Percentiles rank a stretch among this genome's conserved stretches.
Conservation (phyloP, 768 basidiomycete species). For the Lentinus brumalis region DNA sequence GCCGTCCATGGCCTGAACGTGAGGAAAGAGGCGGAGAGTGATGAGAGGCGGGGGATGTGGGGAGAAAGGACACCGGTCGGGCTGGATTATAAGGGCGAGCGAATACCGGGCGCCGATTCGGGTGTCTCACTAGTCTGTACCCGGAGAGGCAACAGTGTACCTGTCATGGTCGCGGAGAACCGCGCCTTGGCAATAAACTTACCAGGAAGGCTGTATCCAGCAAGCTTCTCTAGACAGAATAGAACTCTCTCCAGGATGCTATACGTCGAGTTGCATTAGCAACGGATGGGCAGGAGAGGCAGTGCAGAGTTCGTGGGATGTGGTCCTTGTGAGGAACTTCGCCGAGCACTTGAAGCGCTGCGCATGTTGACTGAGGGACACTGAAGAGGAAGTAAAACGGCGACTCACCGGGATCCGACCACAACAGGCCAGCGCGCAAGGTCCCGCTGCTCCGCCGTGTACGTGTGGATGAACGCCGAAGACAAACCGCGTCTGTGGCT, state of each 20-base stretch:
- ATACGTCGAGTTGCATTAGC: neutral
- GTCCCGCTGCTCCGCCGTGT: too few species aligned
- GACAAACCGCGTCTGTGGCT: too few species aligned
- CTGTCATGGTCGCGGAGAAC: conserved; percentile 7
- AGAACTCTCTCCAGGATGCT: neutral
- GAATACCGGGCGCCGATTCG: conserved; percentile 7
- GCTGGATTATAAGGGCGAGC: conserved; percentile 9
- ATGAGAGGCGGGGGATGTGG: neutral
- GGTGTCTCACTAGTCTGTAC: conserved; percentile 1
- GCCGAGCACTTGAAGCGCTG: too few species aligned
- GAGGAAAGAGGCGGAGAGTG: neutral
- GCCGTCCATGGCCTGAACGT: conserved; percentile 2
- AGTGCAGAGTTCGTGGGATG: conserved; percentile 2
- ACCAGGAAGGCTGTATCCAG: conserved; percentile 2
- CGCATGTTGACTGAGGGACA: too few species aligned
- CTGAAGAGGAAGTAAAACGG: too few species aligned
- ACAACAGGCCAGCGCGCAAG: too few species aligned
- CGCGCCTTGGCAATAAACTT: conserved; percentile 4
- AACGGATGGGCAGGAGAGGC: neutral
- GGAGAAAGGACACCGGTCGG: neutral
- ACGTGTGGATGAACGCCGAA: too few species aligned
- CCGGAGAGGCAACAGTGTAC: conserved; percentile 2
- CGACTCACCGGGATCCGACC: too few species aligned
- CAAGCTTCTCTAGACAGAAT: neutral
- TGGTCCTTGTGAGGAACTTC: conserved; percentile 5